Conservation (phyloP, 148 eudicot genomes). For the Arctostaphylos glauca region DNA sequence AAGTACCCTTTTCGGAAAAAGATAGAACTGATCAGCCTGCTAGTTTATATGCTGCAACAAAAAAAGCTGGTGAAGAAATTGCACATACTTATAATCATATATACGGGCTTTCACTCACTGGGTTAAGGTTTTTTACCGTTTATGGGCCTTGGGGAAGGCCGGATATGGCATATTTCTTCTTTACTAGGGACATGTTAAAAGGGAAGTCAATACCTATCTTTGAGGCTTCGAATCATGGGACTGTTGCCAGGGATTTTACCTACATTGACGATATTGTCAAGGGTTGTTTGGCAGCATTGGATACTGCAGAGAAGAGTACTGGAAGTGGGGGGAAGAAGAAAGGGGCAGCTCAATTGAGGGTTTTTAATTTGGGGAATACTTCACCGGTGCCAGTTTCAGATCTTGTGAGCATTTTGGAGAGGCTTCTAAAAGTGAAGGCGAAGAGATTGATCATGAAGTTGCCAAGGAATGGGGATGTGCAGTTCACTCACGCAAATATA, state of each 20-base stretch:
- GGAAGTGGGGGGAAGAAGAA: conserved; percentile 79
- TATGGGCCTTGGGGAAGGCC: conserved; percentile 93
- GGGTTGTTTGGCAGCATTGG: conserved; percentile 75
- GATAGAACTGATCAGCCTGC: conserved; percentile 88
- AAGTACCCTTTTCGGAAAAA: conserved; percentile 72
- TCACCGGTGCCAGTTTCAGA: conserved; percentile 80
- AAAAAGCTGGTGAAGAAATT: conserved; percentile 82
- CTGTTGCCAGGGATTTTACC: conserved; percentile 76
- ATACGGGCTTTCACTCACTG: conserved; percentile 64
- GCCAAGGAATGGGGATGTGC: conserved; percentile 84
- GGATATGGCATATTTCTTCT: conserved; percentile 84
- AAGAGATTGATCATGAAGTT: conserved; percentile 60
- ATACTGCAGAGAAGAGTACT: conserved; percentile 83
- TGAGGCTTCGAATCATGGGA: conserved; percentile 68
- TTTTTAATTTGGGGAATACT: conserved; percentile 78
- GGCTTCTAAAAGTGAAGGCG: conserved; percentile 68
- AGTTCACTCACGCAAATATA: conserved; percentile 68
- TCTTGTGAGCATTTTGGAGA: conserved; percentile 76
- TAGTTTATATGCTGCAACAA: conserved; percentile 78
- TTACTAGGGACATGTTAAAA: conserved; percentile 70
- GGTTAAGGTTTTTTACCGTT: conserved; percentile 78
- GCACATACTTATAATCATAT: conserved; percentile 86
- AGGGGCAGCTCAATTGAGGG: conserved; percentile 69
- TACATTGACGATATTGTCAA: conserved; percentile 84
- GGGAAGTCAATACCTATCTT: conserved; percentile 64